Percentiles rank a stretch among this genome's conserved stretches.
phyloP scores from a whole-genome alignment of 2,329 filamentous ascomycete genomes.

The Chaetomiaceae sp. region DNA sequence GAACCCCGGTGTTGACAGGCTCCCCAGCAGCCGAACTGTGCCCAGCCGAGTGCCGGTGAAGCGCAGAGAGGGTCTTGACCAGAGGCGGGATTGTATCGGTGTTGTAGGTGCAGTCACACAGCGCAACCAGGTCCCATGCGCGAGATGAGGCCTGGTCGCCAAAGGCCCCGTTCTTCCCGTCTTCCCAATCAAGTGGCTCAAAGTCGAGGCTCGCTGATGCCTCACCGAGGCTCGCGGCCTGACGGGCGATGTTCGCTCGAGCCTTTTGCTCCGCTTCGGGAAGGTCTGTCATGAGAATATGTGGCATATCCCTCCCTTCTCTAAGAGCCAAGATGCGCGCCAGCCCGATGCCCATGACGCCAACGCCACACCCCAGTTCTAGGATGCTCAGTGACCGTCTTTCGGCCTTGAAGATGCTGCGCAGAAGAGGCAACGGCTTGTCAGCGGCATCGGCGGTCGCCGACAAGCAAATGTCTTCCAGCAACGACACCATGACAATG shows the following conservation, averaged over 20 bases:
- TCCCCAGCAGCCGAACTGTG: not conserved
- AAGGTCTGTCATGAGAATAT: slow-evolving; percentile 46
- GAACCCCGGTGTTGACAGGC: slow-evolving; percentile 35
- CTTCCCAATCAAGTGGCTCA: slow-evolving; percentile 55
- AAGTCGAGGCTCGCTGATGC: slow-evolving; percentile 36
- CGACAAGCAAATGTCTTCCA: slow-evolving; percentile 29
- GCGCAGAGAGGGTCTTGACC: slow-evolving; percentile 47
- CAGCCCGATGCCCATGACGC: slow-evolving; percentile 49
- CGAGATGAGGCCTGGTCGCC: slow-evolving; percentile 36
- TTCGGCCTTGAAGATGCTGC: slow-evolving; percentile 27
- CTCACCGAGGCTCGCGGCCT: slow-evolving; percentile 20
- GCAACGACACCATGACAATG: slow-evolving; percentile 39
- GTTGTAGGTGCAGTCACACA: slow-evolving; percentile 61
- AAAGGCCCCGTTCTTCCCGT: slow-evolving; percentile 43
- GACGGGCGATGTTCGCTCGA: slow-evolving; percentile 41
- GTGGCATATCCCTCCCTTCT: not conserved
- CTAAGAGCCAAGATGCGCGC: slow-evolving; percentile 27
- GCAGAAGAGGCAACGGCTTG: slow-evolving; percentile 28
- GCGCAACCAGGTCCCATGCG: slow-evolving; percentile 49
- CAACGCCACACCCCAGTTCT: slow-evolving; percentile 54
- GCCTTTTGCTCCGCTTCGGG: slow-evolving; percentile 49
- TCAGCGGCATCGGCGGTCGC: not conserved
- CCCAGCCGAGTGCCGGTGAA: slow-evolving; percentile 35
- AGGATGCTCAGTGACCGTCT: slow-evolving; percentile 38
- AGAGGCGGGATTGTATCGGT: slow-evolving; percentile 51